These are phyloP conservation scores for Fragaria nilgerrensis DNA, from an alignment of 306 rosid species.

Conservation along the genomic window DNA sequence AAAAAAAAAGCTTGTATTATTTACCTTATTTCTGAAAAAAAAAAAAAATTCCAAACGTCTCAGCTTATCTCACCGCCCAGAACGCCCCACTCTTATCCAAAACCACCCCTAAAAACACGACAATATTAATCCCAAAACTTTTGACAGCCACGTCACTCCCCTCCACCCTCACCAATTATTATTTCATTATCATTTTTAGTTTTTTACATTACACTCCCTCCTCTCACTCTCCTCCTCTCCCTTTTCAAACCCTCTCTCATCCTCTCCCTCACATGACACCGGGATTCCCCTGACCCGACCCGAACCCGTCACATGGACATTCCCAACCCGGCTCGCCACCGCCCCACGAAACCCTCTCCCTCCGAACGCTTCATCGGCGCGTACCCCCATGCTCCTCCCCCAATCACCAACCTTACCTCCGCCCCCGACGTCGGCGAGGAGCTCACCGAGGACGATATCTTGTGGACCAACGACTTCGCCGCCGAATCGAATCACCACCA, in stretches of 20 bases:
- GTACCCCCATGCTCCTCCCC: constrained; percentile 29
- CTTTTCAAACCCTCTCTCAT: background rate
- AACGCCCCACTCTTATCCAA: too few relatives aligned
- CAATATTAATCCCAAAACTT: too few relatives aligned
- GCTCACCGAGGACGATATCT: constrained; percentile 71
- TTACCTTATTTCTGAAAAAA: too few relatives aligned
- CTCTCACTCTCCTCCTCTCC: background rate
- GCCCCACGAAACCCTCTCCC: constrained; percentile 29
- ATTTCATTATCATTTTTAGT: background rate
- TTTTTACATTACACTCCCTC: background rate
- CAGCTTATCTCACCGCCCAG: too few relatives aligned
- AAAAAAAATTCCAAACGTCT: too few relatives aligned
- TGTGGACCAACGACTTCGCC: constrained; percentile 41
- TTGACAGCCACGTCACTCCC: background rate
- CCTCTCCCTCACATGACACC: background rate
- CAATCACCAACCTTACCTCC: constrained; percentile 18
- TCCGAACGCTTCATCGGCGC: constrained; percentile 47
- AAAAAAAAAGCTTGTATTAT: background rate
- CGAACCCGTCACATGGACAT: constrained; percentile 39
- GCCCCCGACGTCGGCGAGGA: constrained; percentile 31
- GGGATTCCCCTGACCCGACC: background rate
- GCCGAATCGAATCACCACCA: constrained; percentile 29
- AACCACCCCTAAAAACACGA: too few relatives aligned
- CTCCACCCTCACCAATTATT: too few relatives aligned
- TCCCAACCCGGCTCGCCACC: constrained; percentile 33